Evolutionary conservation across 2,329 filamentous ascomycete genomes (phyloP), one percentile per base, ranked within the genome.

Genomic region (Aspergillus brasiliensis): DNA sequence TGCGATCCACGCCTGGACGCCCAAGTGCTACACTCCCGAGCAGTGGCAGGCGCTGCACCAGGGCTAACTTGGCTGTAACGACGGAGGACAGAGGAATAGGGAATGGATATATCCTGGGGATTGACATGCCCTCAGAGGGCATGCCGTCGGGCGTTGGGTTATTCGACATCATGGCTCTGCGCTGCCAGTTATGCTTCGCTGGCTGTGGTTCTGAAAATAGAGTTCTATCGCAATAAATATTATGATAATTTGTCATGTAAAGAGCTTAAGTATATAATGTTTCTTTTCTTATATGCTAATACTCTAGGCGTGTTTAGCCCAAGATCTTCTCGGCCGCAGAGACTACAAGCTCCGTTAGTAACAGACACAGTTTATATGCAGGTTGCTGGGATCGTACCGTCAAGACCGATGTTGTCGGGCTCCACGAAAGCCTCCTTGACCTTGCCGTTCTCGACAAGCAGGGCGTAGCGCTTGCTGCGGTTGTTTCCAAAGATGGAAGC

Each of bases 1-100:
- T 15, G 86, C 85, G 65, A 96, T 97, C 69, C 93, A 97, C 80
- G 93, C 93, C 40, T 97, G 93, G 93, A 96, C 91, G 58, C 91
- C 92, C 27, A 96, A 92, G 79, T 97, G 93, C 76, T 90, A 92
- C 80, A 97, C 93, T 8, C 91, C 91, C 0, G 91, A 92, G 70
- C 91, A 97, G 80, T 96, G 90, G 87, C 86, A 91, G 79, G 87
- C 86, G 76, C 85, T 89, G 77, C 83, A 84, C 64, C 73, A 77
- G 66, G 62, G 58, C 51, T 54, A 59, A 27, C 6, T 17, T 7
- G 21, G 37, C 5, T 34, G 31, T 13, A 11, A 34, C 13, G 31
- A 34, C 11, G 31, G 31, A 34, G 31, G 42, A 1, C 34, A 13
- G 37, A 17, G 37, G 44, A 17, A 15, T 37, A n/a, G 10, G 51